Evolutionary conservation across 2,329 filamentous ascomycete species (phyloP), one percentile per base, ranked within the genome.

Genomic region (Ceratocystis huliohia): DNA sequence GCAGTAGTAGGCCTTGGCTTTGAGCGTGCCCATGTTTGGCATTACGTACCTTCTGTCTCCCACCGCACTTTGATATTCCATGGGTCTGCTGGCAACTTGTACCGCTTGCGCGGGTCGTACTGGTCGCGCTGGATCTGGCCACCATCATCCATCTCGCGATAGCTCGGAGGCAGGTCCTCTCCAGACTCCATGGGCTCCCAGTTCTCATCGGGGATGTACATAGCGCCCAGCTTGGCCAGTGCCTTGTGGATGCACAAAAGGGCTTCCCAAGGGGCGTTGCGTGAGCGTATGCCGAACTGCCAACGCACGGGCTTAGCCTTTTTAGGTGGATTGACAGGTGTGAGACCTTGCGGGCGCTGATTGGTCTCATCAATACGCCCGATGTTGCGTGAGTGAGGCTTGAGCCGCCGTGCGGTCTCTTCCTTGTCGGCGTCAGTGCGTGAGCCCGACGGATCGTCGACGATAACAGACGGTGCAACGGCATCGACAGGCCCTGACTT

Each of bases 201-300:
- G 69, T 84, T 81, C 69, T 87, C 84, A 61, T 87, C 84, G 0
- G 82, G 79, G 2, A 96, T 85, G 88, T 95, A 97, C 63, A 91
- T 86, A 13, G 92, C 94, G 41, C 91, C 92, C 72, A 96, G 86
- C 70, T 92, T 92, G 68, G 86, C 81, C 56, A 99, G 79, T 0
- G 94, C 92, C 74, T 93, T 91, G 80, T 96, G 96, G 66, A 99
- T 94, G 72, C 93, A 96, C 30, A 96, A 79, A 75, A 99, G 88
- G 0, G 94, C 94, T 75, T 99, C 94, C 72, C 92, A 91, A 0
- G 94, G 94, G 66, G 91, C 88, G 73, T 97, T 99, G 62, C 94
- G 86, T 59, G 91, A 96, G 46, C 94, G 85, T 69, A 99, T 99
- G 66, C 94, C 94, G 74, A 99, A 99, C 74, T 99, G 94, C 94